Evolutionary conservation across 768 basidiomycete species (phyloP).

Genomic region (Goffeauzyma gilvescens): DNA sequence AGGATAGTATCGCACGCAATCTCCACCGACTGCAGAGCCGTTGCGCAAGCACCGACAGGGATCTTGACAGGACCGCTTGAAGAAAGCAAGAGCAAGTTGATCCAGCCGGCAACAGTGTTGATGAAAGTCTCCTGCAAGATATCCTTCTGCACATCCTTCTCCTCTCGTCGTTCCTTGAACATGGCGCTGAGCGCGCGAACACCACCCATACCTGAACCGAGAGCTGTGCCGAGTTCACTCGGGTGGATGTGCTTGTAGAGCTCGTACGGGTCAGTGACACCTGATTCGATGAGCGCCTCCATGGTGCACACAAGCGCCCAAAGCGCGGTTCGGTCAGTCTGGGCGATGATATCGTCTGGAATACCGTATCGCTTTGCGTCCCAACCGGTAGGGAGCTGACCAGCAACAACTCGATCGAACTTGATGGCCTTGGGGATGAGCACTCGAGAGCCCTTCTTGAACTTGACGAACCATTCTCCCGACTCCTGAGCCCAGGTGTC

Average conservation of each 20-base stretch:
- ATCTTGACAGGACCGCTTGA: constrained; percentile 97
- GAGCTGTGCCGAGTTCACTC: constrained; percentile 77
- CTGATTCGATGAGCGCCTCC: constrained; percentile 89
- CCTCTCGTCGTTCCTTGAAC: constrained; percentile 98
- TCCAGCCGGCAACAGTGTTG: constrained; percentile 96
- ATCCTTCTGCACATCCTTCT: constrained; percentile 95
- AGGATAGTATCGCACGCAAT: constrained; percentile 92
- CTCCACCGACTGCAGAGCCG: constrained; percentile 90
- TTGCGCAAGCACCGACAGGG: constrained; percentile 96
- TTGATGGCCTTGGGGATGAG: constrained; percentile 84
- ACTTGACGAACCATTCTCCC: constrained; percentile 93
- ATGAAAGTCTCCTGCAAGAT: constrained; percentile 99
- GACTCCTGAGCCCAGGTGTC: constrained; percentile 82
- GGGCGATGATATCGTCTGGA: constrained; percentile 83
- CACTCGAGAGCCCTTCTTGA: constrained; percentile 92
- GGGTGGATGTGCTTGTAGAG: constrained; percentile 93
- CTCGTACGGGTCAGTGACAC: constrained; percentile 95
- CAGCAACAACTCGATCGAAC: constrained; percentile 85
- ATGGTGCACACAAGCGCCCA: constrained; percentile 91
- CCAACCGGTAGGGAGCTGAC: constrained; percentile 96
- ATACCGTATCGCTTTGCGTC: constrained; percentile 89
- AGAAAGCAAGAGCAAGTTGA: constrained; percentile 82
- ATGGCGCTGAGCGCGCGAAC: constrained; percentile 74
- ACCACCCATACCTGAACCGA: constrained; percentile 98
- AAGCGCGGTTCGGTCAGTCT: constrained; percentile 75